Evolutionary conservation across 192 early-diverging fungal genomes (phyloP), one percentile per base, ranked within the genome.

Genomic region (Oehlia diaphana): DNA sequence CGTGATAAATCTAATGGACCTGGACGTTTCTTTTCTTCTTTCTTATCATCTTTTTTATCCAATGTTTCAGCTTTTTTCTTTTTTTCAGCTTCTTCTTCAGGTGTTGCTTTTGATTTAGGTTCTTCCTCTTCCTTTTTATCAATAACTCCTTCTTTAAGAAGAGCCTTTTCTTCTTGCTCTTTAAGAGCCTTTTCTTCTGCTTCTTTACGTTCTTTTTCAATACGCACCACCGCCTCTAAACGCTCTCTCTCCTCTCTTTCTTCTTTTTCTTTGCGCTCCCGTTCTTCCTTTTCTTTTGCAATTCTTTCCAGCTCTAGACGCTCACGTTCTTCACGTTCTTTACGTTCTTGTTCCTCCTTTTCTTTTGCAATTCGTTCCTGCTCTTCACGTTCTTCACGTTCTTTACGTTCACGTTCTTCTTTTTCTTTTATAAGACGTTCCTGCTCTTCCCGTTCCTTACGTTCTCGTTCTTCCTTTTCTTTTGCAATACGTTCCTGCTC

Each of bases 21-120:
- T 82, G 88, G 78, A 77, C 82, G 28, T 84, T 84, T 82, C 65
- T 84, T 86, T 69, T 85, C 70, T 77, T 83, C 47, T 79, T 78
- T 21, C 76, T 82, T 63, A 76, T 76, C 1, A 64, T 64, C 79
- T 47, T 79, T 47, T 50, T 63, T 79, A 75, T 84, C 81, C 9
- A 79, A 63, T 74, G 76, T 39, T 63, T 80, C 65, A 69, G 68
- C 75, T 50, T 82, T 77, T 31, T 72, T 62, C 35, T 72, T 79
- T 19, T 63, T 72, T 61, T 85, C 79, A 72, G 13, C 49, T 19
- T 37, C 64, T 78, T 82, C 64, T 78, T 82, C 82, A 64, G 79
- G 78, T 4, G 28, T 73, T 13, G 77, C 53, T 4, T 62, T 79
- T 26, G 74, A 63, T 14, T 78, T 76, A 44, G 75, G 49, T 71